A percentile compares a stretch with the other conserved stretches of the same genome.
These are phyloP conservation scores for Trichoderma simmonsii DNA, from an alignment of 2,329 filamentous ascomycete species.

Conservation along the genomic window DNA sequence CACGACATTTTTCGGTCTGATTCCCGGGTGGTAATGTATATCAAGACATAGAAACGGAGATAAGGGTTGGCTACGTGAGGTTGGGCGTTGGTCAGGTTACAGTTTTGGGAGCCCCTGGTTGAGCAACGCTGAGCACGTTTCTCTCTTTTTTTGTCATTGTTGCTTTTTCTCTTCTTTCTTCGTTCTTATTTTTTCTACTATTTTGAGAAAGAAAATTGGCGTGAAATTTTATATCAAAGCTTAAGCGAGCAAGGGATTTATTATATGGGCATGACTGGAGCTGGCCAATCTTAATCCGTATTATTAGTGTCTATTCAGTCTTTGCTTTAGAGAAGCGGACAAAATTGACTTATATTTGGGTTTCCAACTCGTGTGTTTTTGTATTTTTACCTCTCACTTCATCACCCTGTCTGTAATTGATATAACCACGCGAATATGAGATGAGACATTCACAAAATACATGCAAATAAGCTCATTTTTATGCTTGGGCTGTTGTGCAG, in stretches of 20 bases:
- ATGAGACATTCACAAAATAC: not conserved
- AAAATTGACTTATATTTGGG: not conserved
- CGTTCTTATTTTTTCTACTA: not conserved
- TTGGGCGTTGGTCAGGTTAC: constrained; percentile 22
- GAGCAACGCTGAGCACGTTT: constrained; percentile 7
- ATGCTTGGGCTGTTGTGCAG: not conserved
- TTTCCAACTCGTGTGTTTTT: not conserved
- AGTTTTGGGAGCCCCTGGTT: not conserved
- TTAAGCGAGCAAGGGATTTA: constrained; percentile 2
- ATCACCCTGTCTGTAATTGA: not conserved
- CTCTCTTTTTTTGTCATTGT: not conserved
- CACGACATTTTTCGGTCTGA: constrained; percentile 16
- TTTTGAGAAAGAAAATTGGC: not conserved
- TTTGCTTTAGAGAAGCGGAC: not conserved
- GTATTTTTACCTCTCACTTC: not conserved
- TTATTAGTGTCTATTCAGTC: not conserved
- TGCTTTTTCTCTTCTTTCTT: not conserved
- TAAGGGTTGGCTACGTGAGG: constrained; percentile 10
- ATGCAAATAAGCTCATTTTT: not conserved
- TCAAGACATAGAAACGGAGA: constrained; percentile 23
- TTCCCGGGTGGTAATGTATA: constrained; percentile 27
- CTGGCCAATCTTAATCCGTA: constrained; percentile 6
- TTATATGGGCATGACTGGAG: not conserved
- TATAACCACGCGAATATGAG: not conserved
- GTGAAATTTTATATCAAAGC: not conserved